Base-by-base conservation (phyloP, 1,284 basidiomycete species). In the Sporisorium exsertum region DNA sequence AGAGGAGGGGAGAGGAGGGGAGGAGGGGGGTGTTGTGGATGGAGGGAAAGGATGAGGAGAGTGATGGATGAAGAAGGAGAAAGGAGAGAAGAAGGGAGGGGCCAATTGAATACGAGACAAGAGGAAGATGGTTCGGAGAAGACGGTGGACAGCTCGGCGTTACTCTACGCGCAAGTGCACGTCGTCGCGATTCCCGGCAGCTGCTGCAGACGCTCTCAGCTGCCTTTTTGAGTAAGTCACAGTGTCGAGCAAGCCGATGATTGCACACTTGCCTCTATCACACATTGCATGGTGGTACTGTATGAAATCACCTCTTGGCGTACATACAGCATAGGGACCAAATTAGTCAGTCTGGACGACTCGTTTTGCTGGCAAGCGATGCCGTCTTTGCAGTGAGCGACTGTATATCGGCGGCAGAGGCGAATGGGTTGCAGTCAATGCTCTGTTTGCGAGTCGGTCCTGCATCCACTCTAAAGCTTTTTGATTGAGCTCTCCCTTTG, bases 81-180 rank as follows among this genome's bases (percentile, higher is more conserved):
- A 24, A 18, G n/a, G 55, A n/a, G 12, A 27, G 16, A n/a, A n/a
- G 4, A 12, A 53, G 51, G 51, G 51, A 32, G 13, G 13, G 27
- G 7, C 9, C 7, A 35, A 5, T 15, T 37, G 51, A 26, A 16
- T 22, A 24, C 8, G 15, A 40, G 24, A 24, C n/a, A 29, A 37
- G 37, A 27, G 20, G 45, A 27, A 13, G 24, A 16, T n/a, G 35
- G 40, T 52, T 64, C 61, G 49, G 67, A 37, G 32, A 61, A n/a
- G 47, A 27, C 33, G 32, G 43, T 33, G 46, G 53, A 40, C 46
- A 24, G 60, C 69, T 66, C 69, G 64, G 59, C 51, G 59, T 56
- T 24, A 47, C 27, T 27, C 8, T 6, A 47, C 8, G 13, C 43
- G 67, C 63, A 71, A n/a, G 58, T 16, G 37, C 10, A 32, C 43